Evolutionary conservation across 352 stramenopile genomes (phyloP), one percentile per base, ranked within the genome.

Genomic region (Blastocystis hominis): DNA sequence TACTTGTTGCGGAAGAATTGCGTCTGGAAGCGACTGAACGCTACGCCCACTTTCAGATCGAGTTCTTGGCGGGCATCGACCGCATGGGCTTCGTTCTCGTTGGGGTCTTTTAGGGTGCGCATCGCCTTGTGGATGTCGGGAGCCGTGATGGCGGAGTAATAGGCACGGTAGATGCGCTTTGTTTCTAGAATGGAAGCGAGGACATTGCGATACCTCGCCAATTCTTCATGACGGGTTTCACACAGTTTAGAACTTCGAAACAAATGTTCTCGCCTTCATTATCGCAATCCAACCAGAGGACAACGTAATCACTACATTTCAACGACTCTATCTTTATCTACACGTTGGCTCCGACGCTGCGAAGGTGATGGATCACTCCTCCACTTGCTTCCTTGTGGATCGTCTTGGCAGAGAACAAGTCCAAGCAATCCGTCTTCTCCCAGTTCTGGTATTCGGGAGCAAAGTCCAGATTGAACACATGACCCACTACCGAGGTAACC

Each of bases 261-360:
- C 93, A 95, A 64, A 96, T 96, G 89, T 95, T 95, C 89, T 96
- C 93, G 59, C 93, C 93, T 89, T 96, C 93, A 17, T 92, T 89
- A 92, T 96, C 93, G 86, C 93, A 96, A 91, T 96, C 93, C 89
- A 96, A 91, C 93, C 93, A 96, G 2, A 96, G 88, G 2, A 95
- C 92, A n/a, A 96, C 91, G 70, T 92, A 93, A 42, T 88, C 81
- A n/a, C 69, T 88, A 86, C 36, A 61, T 30, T 46, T 3, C 34
- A n/a, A 38, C 38, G 75, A 79, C 62, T 93, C 77, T 38, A 86
- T 79, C n/a, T 89, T 86, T 5, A 91, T 90, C 40, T 59, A 91
- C 76, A 59, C 90, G 89, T 20, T 80, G 88, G 46, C 90, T 86
- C 42, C 87, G 62, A 69, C 89, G 89, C 88, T 76, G 76, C 53